phyloP scores from a whole-genome alignment of 805 yeast species.

The Candida ulmi region DNA sequence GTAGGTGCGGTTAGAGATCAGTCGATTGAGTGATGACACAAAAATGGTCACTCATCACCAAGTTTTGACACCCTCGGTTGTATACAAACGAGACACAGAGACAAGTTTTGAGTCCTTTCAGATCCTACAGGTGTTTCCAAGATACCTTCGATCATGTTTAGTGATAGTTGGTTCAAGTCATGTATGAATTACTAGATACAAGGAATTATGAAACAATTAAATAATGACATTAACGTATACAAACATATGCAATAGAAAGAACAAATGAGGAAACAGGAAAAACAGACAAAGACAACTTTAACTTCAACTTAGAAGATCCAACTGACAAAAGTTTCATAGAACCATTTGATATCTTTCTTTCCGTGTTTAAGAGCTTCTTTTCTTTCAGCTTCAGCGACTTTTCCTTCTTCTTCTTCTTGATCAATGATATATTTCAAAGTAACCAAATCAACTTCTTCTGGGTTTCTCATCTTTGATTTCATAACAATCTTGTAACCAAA shows the following conservation, averaged over 20 bases:
- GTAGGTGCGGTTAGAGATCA: too few relatives aligned
- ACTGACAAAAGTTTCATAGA: slow-evolving; percentile 40
- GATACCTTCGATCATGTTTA: neutral
- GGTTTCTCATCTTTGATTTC: slow-evolving; percentile 42
- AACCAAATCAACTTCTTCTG: slow-evolving; percentile 56
- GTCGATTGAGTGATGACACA: too few relatives aligned
- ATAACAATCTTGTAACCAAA: slow-evolving; percentile 54
- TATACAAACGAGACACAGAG: too few relatives aligned
- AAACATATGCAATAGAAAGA: neutral
- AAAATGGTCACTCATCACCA: too few relatives aligned
- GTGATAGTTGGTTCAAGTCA: too few relatives aligned
- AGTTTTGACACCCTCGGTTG: too few relatives aligned
- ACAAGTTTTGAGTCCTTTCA: too few relatives aligned
- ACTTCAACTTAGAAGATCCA: slow-evolving; percentile 41
- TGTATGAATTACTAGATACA: too few relatives aligned
- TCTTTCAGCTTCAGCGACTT: slow-evolving; percentile 20
- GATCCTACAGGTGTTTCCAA: too few relatives aligned
- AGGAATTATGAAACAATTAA: too few relatives aligned
- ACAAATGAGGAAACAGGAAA: neutral
- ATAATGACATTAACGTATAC: too few relatives aligned
- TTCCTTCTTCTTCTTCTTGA: slow-evolving; percentile 24
- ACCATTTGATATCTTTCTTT: slow-evolving; percentile 36
- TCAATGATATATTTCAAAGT: slow-evolving; percentile 42
- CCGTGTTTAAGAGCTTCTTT: slow-evolving; percentile 19
- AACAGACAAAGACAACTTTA: neutral